A percentile compares a stretch with the other conserved stretches of the same genome.
These are phyloP conservation scores for Curvularia hawaiiensis DNA, from an alignment of 2,329 filamentous ascomycete species.

Conservation along the genomic window DNA sequence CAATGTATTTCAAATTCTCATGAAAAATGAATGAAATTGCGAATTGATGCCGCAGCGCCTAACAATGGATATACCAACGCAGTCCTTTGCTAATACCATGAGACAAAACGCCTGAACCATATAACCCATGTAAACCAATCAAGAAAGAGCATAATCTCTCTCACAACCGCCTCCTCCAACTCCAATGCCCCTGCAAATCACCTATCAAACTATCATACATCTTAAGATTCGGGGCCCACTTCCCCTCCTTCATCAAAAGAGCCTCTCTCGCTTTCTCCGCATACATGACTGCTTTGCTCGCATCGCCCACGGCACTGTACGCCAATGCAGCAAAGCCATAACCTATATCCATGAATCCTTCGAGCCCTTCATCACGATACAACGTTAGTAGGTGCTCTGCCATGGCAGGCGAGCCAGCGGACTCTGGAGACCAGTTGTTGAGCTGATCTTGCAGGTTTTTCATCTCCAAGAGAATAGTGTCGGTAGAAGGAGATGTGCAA, in stretches of 20 bases:
- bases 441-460: slow-evolving; percentile 36
- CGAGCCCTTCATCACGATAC: slow-evolving; percentile 45
- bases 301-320: slow-evolving; percentile 43
- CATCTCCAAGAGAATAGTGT: slow-evolving; percentile 40
- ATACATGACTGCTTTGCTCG: slow-evolving; percentile 36
- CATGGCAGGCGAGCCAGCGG: slow-evolving; percentile 19
- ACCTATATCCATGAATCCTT: slow-evolving; percentile 48
- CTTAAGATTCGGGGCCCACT: slow-evolving; percentile 35
- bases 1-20: background rate
- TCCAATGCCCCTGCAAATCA: slow-evolving; percentile 11
- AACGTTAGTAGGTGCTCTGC: slow-evolving; percentile 44
- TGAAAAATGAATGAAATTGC: background rate
- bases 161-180: slow-evolving; percentile 11
- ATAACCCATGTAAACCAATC: background rate
- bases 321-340: slow-evolving; percentile 50
- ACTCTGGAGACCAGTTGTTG: slow-evolving; percentile 37
- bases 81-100: background rate
- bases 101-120: background rate
- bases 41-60: background rate
- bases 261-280: slow-evolving; percentile 44
- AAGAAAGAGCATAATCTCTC: background rate
- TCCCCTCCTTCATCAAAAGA: slow-evolving; percentile 47
- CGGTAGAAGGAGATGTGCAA: slow-evolving; percentile 40
- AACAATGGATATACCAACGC: background rate
- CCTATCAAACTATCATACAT: slow-evolving; percentile 41